Evolutionary conservation across 2,329 filamentous ascomycete species (phyloP).

Genomic region (Trichoderma koningiopsis): DNA sequence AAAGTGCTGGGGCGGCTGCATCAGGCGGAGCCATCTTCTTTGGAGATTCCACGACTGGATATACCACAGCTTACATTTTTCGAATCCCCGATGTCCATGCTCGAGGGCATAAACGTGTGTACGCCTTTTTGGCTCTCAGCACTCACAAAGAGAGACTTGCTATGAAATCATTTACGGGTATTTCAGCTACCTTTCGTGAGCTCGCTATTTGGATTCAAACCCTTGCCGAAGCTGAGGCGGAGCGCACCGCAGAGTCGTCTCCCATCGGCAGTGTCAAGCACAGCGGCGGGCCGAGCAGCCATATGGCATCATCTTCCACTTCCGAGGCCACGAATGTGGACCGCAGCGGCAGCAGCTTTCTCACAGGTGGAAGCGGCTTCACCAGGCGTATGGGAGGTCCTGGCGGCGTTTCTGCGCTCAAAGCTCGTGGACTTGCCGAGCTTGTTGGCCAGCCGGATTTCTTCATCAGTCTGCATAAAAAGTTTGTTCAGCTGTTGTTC

Average conservation of each 20-base stretch:
- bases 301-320: slow-evolving; percentile 30
- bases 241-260: slow-evolving; percentile 53
- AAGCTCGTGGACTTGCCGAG: slow-evolving; percentile 64
- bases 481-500: slow-evolving; percentile 64
- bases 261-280: slow-evolving; percentile 45
- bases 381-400: slow-evolving; percentile 60
- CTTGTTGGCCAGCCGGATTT: slow-evolving; percentile 68
- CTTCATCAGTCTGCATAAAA: slow-evolving; percentile 66
- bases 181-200: slow-evolving; percentile 64
- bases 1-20: slow-evolving; percentile 55
- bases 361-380: slow-evolving; percentile 58
- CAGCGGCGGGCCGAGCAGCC: slow-evolving; percentile 28
- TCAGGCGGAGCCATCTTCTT: slow-evolving; percentile 70
- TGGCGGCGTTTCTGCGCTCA: slow-evolving; percentile 57
- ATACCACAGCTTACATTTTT: slow-evolving; percentile 71
- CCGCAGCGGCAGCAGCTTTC: slow-evolving; percentile 56
- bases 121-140: slow-evolving; percentile 66
- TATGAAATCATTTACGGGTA: slow-evolving; percentile 66
- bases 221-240: slow-evolving; percentile 64
- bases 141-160: slow-evolving; percentile 66
- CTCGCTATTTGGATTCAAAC: slow-evolving; percentile 67
- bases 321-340: slow-evolving; percentile 40
- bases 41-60: slow-evolving; percentile 64
- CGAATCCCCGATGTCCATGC: slow-evolving; percentile 69
- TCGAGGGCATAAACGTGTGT: slow-evolving; percentile 68